phyloP scores from a whole-genome alignment of 2,329 filamentous ascomycete genomes.

The Aaosphaeria arxii region DNA sequence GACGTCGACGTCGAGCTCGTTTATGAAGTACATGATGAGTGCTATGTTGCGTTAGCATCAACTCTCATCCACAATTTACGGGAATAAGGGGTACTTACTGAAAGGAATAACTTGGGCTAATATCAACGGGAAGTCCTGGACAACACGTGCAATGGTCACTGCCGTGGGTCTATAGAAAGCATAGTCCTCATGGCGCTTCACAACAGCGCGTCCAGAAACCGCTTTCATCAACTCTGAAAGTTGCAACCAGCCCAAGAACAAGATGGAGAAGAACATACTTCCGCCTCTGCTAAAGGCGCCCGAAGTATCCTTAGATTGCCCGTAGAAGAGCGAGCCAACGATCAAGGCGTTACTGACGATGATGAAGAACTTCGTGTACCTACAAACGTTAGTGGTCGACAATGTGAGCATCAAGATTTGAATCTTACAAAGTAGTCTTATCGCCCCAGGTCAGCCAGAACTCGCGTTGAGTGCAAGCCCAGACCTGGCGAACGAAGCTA shows the following conservation, averaged over 20 bases:
- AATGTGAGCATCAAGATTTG: background rate
- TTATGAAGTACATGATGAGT: conserved; percentile 66
- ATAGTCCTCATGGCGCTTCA: conserved; percentile 64
- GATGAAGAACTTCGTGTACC: conserved; percentile 72
- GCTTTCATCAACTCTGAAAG: conserved; percentile 76
- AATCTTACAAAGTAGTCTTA: conserved; percentile 61
- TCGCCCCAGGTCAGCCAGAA: conserved; percentile 78
- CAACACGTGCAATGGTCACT: conserved; percentile 58
- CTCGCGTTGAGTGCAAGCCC: conserved; percentile 67
- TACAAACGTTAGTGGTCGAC: background rate
- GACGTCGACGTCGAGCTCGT: conserved; percentile 55
- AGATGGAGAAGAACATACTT: conserved; percentile 63
- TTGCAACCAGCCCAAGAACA: conserved; percentile 69
- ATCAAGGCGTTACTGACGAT: conserved; percentile 73
- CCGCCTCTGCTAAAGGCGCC: conserved; percentile 64
- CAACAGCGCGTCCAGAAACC: conserved; percentile 68
- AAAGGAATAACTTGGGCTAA: conserved; percentile 59
- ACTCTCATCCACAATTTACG: background rate
- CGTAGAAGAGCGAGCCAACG: conserved; percentile 77
- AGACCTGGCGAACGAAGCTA: conserved; percentile 68
- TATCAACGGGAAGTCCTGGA: conserved; percentile 62
- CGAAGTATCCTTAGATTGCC: conserved; percentile 55
- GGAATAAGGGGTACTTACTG: conserved; percentile 12
- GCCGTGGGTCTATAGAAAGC: conserved; percentile 69
- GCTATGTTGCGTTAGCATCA: conserved; percentile 11